phyloP scores from a whole-genome alignment of 179 eudicot genomes.

The Heliamphora pulchella region DNA sequence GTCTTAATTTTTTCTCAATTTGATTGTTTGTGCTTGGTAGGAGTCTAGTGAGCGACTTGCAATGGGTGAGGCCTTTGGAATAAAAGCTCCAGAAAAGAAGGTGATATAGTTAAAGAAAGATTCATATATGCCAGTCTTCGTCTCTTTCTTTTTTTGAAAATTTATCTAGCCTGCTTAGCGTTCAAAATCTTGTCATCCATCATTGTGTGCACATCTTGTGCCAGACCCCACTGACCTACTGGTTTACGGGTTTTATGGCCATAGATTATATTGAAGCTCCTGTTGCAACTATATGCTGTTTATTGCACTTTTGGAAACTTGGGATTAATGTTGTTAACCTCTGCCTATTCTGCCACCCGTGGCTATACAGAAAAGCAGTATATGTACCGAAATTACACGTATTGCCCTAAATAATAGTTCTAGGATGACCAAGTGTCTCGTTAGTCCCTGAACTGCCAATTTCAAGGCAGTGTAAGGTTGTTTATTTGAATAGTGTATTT shows the following conservation, averaged over 20 bases:
- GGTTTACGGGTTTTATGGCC: background rate
- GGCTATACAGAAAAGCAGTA: background rate
- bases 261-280: background rate
- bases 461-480: background rate
- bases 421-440: background rate
- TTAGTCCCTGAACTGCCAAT: background rate
- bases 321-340: background rate
- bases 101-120: slow-evolving; percentile 27
- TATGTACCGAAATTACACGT: background rate
- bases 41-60: slow-evolving; percentile 93
- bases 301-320: background rate
- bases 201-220: background rate
- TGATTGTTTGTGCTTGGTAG: slow-evolving; percentile 30
- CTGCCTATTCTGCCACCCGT: background rate
- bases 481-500: background rate
- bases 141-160: slow-evolving; percentile 2
- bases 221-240: background rate
- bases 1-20: slow-evolving; percentile 7
- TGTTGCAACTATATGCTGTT: background rate
- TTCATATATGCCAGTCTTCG: background rate
- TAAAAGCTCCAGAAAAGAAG: slow-evolving; percentile 79
- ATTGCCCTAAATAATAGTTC: background rate
- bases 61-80: slow-evolving; percentile 94
- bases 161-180: background rate
- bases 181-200: background rate